Percentiles rank a stretch among this genome's conserved stretches.
These are phyloP conservation scores for Microcyclospora pomicola DNA, from an alignment of 2,329 filamentous ascomycete species.

Conservation along the genomic window DNA sequence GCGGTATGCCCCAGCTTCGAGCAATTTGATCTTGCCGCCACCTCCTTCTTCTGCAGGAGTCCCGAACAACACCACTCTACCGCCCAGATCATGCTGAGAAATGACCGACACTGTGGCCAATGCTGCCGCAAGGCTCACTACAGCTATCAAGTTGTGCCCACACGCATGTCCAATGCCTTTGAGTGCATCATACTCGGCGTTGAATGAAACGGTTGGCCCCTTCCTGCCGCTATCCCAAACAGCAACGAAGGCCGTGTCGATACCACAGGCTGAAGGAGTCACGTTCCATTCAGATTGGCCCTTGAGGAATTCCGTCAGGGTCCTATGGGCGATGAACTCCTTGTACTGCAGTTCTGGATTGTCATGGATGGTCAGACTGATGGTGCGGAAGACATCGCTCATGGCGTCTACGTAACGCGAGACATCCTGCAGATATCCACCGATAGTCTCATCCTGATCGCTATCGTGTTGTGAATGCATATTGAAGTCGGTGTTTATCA, in stretches of 20 bases:
- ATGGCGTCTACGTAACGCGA: conserved; percentile 29
- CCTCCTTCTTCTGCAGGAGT: conserved; percentile 32
- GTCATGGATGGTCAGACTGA: conserved; percentile 40
- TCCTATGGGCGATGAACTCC: conserved; percentile 37
- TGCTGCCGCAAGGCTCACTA: conserved; percentile 25
- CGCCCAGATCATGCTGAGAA: conserved; percentile 15
- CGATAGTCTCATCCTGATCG: too few species aligned
- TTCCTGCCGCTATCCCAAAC: conserved; percentile 33
- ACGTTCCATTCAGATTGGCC: conserved; percentile 34
- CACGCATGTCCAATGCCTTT: conserved; percentile 31
- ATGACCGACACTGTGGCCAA: conserved; percentile 24
- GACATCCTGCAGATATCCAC: conserved; percentile 16
- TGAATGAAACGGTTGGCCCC: conserved; percentile 26
- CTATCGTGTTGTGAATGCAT: too few species aligned
- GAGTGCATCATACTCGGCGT: conserved; percentile 26
- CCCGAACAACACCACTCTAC: conserved; percentile 28
- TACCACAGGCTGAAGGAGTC: conserved; percentile 37
- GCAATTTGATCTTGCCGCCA: conserved; percentile 33
- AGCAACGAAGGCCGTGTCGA: conserved; percentile 41
- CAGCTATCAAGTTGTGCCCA: conserved; percentile 33
- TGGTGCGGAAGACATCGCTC: conserved; percentile 27
- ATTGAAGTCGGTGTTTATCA: too few species aligned
- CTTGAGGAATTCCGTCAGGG: conserved; percentile 36
- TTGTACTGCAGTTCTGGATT: conserved; percentile 38
- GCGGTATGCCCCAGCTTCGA: conserved; percentile 30